Percentiles rank a stretch among this genome's conserved stretches.
Conservation (phyloP, 768 basidiomycete species). For the Psilocybe azurescens region DNA sequence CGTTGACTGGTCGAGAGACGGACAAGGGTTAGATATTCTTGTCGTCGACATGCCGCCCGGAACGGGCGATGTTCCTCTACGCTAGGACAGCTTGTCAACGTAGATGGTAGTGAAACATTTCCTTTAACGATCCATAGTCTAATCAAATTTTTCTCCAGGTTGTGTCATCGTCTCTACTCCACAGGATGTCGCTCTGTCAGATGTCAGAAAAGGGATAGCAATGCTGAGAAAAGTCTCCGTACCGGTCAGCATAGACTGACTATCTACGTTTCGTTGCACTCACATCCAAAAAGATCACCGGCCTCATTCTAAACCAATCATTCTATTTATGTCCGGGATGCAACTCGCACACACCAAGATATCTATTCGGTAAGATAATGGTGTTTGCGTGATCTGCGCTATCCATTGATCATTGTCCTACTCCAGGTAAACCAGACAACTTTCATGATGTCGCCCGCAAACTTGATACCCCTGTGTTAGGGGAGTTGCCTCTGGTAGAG, state of each 20-base stretch:
- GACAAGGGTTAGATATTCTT: constrained; percentile 75
- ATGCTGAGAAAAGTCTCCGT: constrained; percentile 92
- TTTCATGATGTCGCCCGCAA: constrained; percentile 65
- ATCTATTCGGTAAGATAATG: constrained; percentile 32
- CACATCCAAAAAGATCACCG: constrained; percentile 65
- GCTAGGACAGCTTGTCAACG: constrained; percentile 46
- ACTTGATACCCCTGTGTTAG: constrained; percentile 70
- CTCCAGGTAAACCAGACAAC: constrained; percentile 62
- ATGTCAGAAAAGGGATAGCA: constrained; percentile 90
- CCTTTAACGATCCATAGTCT: neutral
- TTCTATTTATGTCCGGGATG: constrained; percentile 84
- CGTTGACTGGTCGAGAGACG: constrained; percentile 78
- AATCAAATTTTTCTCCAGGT: constrained; percentile 51
- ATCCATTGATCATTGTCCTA: constrained; percentile 49
- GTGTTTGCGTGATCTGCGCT: neutral
- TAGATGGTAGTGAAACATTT: constrained; percentile 21
- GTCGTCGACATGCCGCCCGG: constrained; percentile 98
- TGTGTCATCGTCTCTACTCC: constrained; percentile 95
- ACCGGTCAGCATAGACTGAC: constrained; percentile 61
- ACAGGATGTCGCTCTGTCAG: constrained; percentile 90
- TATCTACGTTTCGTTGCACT: neutral
- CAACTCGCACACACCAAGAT: constrained; percentile 47
- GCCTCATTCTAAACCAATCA: constrained; percentile 87
- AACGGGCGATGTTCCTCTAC: constrained; percentile 93
- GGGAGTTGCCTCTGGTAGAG: constrained; percentile 81